Conservation (phyloP, 2,329 filamentous ascomycete genomes). For the Pseudogymnoascus sp. region DNA sequence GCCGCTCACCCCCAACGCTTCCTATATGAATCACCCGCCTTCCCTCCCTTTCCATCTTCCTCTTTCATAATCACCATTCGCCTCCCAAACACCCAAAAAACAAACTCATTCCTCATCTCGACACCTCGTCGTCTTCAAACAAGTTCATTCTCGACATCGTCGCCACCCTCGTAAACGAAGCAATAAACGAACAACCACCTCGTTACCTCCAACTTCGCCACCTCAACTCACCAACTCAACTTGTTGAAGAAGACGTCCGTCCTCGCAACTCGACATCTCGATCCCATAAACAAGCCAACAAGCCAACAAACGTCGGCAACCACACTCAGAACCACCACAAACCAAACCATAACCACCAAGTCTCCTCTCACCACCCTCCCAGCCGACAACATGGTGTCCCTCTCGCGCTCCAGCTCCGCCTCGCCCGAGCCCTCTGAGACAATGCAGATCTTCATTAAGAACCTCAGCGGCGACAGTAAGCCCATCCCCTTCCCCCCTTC, state of each 20-base stretch:
- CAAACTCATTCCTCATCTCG: neutral
- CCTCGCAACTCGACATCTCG: neutral
- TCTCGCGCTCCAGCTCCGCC: constrained; percentile 28
- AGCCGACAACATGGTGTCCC: constrained; percentile 20
- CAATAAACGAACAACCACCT: neutral
- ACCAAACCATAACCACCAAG: neutral
- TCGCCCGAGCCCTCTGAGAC: constrained; percentile 40
- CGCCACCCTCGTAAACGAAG: neutral
- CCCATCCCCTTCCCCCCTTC: constrained; percentile 14
- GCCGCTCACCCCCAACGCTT: neutral
- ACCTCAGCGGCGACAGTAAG: constrained; percentile 49
- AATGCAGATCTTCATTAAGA: constrained; percentile 56
- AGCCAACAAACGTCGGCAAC: neutral
- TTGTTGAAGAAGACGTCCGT: neutral
- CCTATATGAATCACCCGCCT: constrained; percentile 3
- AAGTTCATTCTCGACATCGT: neutral
- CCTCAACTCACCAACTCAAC: neutral
- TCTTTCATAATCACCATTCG: neutral
- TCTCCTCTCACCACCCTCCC: neutral
- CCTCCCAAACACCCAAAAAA: neutral
- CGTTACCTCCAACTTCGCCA: neutral
- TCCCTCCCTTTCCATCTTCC: neutral
- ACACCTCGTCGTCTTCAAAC: neutral
- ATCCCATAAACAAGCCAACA: neutral
- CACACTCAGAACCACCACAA: neutral